phyloP scores from a whole-genome alignment of 2,329 filamentous ascomycete genomes.

The Zymoseptoria pseudotritici region DNA sequence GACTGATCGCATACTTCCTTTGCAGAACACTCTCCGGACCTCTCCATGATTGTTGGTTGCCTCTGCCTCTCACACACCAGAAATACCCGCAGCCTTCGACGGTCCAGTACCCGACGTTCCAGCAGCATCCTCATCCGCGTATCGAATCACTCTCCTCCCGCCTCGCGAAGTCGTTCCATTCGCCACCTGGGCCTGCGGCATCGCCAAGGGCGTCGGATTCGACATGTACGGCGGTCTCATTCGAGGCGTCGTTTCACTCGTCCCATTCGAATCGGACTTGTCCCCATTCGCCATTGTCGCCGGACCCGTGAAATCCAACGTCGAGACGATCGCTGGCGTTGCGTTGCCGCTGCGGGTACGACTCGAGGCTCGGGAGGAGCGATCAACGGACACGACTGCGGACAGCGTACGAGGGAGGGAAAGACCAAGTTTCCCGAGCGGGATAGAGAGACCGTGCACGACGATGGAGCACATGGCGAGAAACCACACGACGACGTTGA shows the following conservation, averaged over 20 bases:
- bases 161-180: background rate
- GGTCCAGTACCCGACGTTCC: background rate
- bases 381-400: background rate
- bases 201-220: background rate
- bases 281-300: background rate
- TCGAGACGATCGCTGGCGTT: background rate
- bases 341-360: background rate
- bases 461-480: conserved; percentile 75
- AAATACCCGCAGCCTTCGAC: background rate
- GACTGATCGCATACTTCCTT: too few species aligned
- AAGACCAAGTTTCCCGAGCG: conserved; percentile 58
- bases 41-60: too few species aligned
- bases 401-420: conserved; percentile 56
- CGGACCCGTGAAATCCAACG: background rate
- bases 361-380: conserved; percentile 16
- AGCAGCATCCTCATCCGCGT: background rate
- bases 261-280: background rate
- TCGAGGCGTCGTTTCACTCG: too few species aligned
- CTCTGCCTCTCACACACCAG: background rate
- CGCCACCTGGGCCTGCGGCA: background rate
- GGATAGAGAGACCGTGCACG: conserved; percentile 76
- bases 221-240: background rate
- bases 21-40: too few species aligned
- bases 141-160: background rate
- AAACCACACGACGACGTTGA: conserved; percentile 77